A percentile compares a stretch with the other conserved stretches of the same genome.
Evolutionary conservation across 805 yeast genomes (phyloP).

Genomic region (Wilhelminamyces savonicus): DNA sequence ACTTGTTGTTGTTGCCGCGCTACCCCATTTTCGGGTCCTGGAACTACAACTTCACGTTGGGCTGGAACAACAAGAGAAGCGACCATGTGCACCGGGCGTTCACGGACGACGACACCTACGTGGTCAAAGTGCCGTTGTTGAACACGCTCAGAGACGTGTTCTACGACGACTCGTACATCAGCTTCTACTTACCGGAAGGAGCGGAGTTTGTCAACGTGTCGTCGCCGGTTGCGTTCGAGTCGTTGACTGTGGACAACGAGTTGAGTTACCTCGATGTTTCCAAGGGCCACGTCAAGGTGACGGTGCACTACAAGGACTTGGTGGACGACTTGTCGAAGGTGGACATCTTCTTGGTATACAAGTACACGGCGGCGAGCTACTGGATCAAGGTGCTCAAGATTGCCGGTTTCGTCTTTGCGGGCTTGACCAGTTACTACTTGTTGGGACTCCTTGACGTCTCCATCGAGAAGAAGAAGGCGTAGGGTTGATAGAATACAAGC

Average conservation of each 20-base stretch:
- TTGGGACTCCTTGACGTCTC: constrained; percentile 31
- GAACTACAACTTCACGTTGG: constrained; percentile 91
- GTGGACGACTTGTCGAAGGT: constrained; percentile 60
- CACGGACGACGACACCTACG: constrained; percentile 41
- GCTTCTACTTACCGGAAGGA: constrained; percentile 82
- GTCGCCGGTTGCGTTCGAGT: constrained; percentile 44
- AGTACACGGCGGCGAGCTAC: constrained; percentile 46
- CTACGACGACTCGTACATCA: constrained; percentile 55
- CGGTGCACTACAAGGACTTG: constrained; percentile 52
- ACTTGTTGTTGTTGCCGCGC: constrained; percentile 69
- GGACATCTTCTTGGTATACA: constrained; percentile 57
- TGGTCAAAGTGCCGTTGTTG: constrained; percentile 64
- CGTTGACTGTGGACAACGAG: constrained; percentile 26
- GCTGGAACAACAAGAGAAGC: constrained; percentile 70
- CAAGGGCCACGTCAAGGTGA: constrained; percentile 71
- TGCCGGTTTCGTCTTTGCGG: constrained; percentile 55
- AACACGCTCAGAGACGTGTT: constrained; percentile 66
- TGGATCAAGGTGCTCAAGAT: constrained; percentile 62
- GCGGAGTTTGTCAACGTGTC: constrained; percentile 53
- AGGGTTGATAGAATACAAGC: too few relatives aligned
- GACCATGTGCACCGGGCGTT: constrained; percentile 42
- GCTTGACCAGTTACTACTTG: constrained; percentile 48
- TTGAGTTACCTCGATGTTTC: constrained; percentile 67
- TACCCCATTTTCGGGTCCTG: constrained; percentile 96
- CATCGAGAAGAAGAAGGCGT: constrained; percentile 10